These are phyloP conservation scores for Clarireedia paspali DNA, from an alignment of 2,329 filamentous ascomycete species.

Conservation along the genomic window DNA sequence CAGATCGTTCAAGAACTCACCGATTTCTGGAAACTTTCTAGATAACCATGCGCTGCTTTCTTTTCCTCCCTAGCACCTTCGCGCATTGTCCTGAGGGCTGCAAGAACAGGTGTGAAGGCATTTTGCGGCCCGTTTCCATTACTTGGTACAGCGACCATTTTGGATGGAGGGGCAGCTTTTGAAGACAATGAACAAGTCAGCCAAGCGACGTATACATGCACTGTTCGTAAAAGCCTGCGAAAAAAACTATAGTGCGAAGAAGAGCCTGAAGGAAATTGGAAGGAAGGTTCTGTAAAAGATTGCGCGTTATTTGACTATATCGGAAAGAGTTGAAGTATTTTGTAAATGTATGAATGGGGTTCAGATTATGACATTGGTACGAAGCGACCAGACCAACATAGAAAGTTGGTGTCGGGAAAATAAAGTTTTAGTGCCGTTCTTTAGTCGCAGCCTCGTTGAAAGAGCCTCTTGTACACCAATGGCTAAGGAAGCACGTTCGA, in stretches of 20 bases:
- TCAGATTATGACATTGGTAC: too few species aligned
- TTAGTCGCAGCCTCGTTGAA: not conserved
- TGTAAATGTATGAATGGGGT: not conserved
- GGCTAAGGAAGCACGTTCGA: not conserved
- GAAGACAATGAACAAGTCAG: conserved; percentile 8
- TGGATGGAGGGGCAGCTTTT: conserved; percentile 24
- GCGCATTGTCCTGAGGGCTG: conserved; percentile 87
- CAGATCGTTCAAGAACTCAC: conserved; percentile 44
- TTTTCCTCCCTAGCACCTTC: conserved; percentile 76
- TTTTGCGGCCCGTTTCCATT: conserved; percentile 57
- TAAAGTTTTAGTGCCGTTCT: conserved; percentile 10
- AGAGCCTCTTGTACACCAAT: not conserved
- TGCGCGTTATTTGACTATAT: not conserved
- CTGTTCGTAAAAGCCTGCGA: not conserved
- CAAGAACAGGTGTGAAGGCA: conserved; percentile 76
- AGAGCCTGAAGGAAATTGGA: not conserved
- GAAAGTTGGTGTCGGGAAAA: conserved; percentile 1
- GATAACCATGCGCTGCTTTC: conserved; percentile 81
- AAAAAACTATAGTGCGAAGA: not conserved
- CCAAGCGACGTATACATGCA: conserved; percentile 10
- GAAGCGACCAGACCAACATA: too few species aligned
- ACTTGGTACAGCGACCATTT: conserved; percentile 31
- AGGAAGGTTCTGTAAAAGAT: not conserved
- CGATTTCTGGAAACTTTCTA: conserved; percentile 97
- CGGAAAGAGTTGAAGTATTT: conserved; percentile 7